Evolutionary conservation across 2,329 filamentous ascomycete genomes (phyloP), one percentile per base, ranked within the genome.

Genomic region (Penicillium thymicola): DNA sequence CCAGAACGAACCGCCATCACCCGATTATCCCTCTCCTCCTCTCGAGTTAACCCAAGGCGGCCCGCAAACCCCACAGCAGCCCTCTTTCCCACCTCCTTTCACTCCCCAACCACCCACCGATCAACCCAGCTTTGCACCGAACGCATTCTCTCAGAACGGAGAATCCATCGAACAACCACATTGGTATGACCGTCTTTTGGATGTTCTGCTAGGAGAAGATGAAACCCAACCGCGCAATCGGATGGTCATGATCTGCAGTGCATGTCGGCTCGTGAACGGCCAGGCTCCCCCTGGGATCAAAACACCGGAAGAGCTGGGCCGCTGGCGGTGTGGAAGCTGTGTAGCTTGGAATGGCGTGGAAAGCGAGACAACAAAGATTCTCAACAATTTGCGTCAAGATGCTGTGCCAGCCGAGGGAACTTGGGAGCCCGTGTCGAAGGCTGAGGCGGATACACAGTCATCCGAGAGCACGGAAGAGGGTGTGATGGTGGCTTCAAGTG

Each of bases 121-220:
- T 36, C 71, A 75, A 52, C 70, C 76, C 3, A 74, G 73, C 5
- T 81, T 80, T 56, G 78, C 79, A 3, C 78, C 78, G 2, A 80
- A 80, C 50, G 78, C 78, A 1, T 80, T 79, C 58, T 59, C 75
- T 1, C 65, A 66, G 45, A 62, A 67, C 4, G 62, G 69, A 9
- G 72, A 70, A 32, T 73, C 76, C 27, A 66, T 71, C 42, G 71
- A 76, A 49, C 68, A 71, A 63, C 78, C 85, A 16, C 87, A 89
- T 69, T 99, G 94, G 94, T 99, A 97, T 75, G 94, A 99, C 72
- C 86, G 93, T 54, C 86, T 99, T 51, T 80, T 99, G 55, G 94
- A 99, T 68, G 85, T 96, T 0, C 84, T 99, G 27, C 82, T 99
- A 0, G 94, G 94, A 48, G 94, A 99, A 70, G 94, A 99, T 68